Evolutionary conservation across 805 yeast species (phyloP).

Genomic region (Wickerhamiella sorbophila): DNA sequence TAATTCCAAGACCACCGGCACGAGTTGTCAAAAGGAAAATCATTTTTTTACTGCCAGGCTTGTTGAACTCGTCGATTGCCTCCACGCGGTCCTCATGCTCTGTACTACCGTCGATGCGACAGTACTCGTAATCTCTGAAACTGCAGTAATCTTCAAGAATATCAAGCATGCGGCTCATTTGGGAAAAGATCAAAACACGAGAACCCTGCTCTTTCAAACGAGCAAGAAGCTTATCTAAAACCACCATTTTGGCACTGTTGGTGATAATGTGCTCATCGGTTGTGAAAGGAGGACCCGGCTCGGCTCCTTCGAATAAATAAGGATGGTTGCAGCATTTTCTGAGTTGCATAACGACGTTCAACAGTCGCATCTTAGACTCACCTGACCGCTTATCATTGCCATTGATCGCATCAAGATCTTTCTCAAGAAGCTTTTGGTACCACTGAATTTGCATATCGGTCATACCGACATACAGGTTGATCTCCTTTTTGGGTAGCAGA

Average conservation of each 20-base stretch:
- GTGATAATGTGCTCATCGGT: constrained; percentile 83
- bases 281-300: constrained; percentile 95
- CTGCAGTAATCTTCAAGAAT: constrained; percentile 84
- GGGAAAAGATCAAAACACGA: constrained; percentile 80
- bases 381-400: constrained; percentile 50
- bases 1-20: constrained; percentile 94
- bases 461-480: constrained; percentile 89
- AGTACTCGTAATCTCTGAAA: constrained; percentile 71
- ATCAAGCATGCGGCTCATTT: constrained; percentile 82
- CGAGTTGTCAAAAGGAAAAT: constrained; percentile 78
- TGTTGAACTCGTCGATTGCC: constrained; percentile 85
- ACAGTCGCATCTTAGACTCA: constrained; percentile 68
- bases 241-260: constrained; percentile 84
- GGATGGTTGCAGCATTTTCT: constrained; percentile 97
- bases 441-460: constrained; percentile 87
- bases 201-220: constrained; percentile 69
- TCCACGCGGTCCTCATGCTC: constrained; percentile 82
- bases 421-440: constrained; percentile 77
- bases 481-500: constrained; percentile 74
- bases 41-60: constrained; percentile 66
- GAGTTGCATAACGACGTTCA: constrained; percentile 92
- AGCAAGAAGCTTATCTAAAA: constrained; percentile 67
- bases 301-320: constrained; percentile 95
- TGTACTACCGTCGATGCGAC: constrained; percentile 90
- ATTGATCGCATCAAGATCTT: constrained; percentile 90